A percentile compares a stretch with the other conserved stretches of the same genome.
phyloP scores from a whole-genome alignment of 345 rosid genomes.

The Lepidium africanum region DNA sequence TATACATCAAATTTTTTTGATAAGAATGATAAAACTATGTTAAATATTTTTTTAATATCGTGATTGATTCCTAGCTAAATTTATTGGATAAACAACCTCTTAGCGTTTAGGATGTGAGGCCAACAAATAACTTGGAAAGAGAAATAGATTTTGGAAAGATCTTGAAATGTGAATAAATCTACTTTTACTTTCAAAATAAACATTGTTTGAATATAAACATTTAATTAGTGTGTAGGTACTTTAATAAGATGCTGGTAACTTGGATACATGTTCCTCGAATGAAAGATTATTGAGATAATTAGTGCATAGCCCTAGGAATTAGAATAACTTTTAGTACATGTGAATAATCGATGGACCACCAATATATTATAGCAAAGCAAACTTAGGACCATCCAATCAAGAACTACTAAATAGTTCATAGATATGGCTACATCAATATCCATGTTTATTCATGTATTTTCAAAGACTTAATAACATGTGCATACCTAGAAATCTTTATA shows the following conservation, averaged over 20 bases:
- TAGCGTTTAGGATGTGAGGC: background rate
- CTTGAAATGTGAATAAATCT: constrained; percentile 1
- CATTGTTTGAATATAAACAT: background rate
- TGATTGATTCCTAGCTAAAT: background rate
- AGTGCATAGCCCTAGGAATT: constrained; percentile 3
- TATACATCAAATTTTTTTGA: background rate
- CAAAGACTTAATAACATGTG: background rate
- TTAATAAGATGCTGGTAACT: constrained; percentile 22
- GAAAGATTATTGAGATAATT: constrained; percentile 7
- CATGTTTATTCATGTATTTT: background rate
- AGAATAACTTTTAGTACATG: constrained; percentile 18
- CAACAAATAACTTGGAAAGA: background rate
- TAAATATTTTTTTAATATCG: no score
- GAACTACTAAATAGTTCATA: constrained; percentile 1
- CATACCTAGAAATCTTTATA: no score
- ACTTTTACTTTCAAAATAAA: background rate
- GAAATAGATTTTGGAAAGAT: constrained; percentile 4
- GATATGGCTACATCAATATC: background rate
- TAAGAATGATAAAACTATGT: background rate
- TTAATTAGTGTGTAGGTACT: constrained; percentile 12
- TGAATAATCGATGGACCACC: constrained; percentile 17
- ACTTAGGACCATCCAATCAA: constrained; percentile 8
- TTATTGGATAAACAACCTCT: background rate
- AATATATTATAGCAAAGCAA: background rate
- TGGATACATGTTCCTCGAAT: constrained; percentile 23